These are phyloP conservation scores for Plectranthus barbatus DNA, from an alignment of 257 asterid genomes.

Conservation along the genomic window DNA sequence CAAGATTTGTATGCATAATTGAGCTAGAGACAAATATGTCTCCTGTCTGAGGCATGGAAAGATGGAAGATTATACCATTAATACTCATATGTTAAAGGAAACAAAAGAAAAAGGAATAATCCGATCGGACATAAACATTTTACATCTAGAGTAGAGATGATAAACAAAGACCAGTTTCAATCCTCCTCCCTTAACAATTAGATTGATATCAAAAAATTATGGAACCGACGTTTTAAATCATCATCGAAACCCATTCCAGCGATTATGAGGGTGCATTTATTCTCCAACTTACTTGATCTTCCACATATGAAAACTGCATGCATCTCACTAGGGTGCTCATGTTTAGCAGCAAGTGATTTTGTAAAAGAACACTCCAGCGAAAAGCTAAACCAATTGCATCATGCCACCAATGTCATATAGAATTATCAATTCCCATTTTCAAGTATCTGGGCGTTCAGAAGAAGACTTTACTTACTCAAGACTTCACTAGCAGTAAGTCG, in stretches of 20 bases:
- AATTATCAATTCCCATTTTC: not conserved
- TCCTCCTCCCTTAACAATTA: too few relatives aligned
- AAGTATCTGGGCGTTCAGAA: not conserved
- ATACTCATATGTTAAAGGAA: not conserved
- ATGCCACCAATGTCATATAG: not conserved
- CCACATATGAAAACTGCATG: not conserved
- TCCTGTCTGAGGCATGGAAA: not conserved
- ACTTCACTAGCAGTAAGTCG: constrained; percentile 73
- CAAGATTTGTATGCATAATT: not conserved
- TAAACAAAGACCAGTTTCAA: too few relatives aligned
- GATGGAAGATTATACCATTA: not conserved
- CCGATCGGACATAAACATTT: not conserved
- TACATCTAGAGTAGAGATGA: not conserved
- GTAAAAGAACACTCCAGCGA: not conserved
- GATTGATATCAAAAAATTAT: too few relatives aligned
- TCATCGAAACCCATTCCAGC: not conserved
- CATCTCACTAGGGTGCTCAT: not conserved
- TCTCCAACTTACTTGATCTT: not conserved
- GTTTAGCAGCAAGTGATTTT: not conserved
- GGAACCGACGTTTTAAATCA: not conserved
- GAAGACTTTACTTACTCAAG: constrained; percentile 47
- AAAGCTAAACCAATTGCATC: not conserved
- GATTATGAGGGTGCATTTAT: not conserved
- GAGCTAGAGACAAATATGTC: not conserved
- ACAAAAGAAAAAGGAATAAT: not conserved